These are phyloP conservation scores for Bisporella sp. DNA, from an alignment of 2,329 filamentous ascomycete genomes.

Conservation along the genomic window DNA sequence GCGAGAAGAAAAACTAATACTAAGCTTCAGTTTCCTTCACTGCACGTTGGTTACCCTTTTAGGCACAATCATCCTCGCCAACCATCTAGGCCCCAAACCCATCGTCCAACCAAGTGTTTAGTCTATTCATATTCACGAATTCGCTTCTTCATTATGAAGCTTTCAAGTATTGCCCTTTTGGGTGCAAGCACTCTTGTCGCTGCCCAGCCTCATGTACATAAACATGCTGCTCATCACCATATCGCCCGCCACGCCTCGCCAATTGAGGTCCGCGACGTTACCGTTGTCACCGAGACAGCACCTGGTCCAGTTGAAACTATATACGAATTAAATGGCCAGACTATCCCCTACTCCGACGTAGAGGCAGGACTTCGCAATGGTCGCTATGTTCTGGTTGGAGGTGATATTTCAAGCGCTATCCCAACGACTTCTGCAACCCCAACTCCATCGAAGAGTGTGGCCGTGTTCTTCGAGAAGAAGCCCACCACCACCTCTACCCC, in stretches of 20 bases:
- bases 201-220: conserved; percentile 48
- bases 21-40: no score
- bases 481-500: conserved; percentile 23
- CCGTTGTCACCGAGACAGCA: conserved; percentile 34
- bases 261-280: conserved; percentile 37
- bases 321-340: conserved; percentile 62
- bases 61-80: conserved; percentile 5
- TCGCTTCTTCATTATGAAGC: conserved; percentile 29
- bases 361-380: conserved; percentile 65
- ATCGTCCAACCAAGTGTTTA: conserved; percentile 15
- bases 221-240: conserved; percentile 53
- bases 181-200: conserved; percentile 39
- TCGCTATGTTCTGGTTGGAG: conserved; percentile 59
- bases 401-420: conserved; percentile 40
- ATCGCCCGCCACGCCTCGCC: conserved; percentile 45
- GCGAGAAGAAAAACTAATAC: no score
- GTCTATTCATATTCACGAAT: conserved; percentile 21
- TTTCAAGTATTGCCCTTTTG: conserved; percentile 21
- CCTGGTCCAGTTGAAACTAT: conserved; percentile 57
- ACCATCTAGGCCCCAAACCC: conserved; percentile 13
- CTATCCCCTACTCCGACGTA: conserved; percentile 56
- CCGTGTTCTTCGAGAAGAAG: conserved; percentile 12
- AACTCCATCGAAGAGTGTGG: conserved; percentile 21
- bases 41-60: no score
- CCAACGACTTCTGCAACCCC: conserved; percentile 27